A percentile compares a stretch with the other conserved stretches of the same genome.
These are phyloP conservation scores for Clitocybe nebularis DNA, from an alignment of 1,284 basidiomycete genomes.

Conservation along the genomic window DNA sequence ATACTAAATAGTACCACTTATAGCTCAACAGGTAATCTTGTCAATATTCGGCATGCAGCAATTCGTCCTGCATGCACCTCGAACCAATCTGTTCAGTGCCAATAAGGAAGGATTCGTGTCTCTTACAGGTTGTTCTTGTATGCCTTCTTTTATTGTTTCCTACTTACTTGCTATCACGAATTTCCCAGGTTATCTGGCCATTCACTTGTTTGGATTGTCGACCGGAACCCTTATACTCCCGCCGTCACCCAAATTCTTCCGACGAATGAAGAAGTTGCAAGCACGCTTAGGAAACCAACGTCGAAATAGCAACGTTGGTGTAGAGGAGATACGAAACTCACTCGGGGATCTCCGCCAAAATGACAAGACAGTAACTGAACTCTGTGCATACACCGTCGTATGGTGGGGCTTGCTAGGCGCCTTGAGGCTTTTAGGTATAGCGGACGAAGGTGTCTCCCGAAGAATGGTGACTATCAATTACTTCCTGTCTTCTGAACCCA, in stretches of 20 bases:
- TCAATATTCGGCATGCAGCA: slow-evolving; percentile 50
- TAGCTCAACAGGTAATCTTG: slow-evolving; percentile 72
- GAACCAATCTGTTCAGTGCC: slow-evolving; percentile 63
- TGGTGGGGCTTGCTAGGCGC: slow-evolving; percentile 72
- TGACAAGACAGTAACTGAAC: slow-evolving; percentile 70
- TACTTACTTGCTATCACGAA: slow-evolving; percentile 1
- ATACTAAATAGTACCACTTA: slow-evolving; percentile 2
- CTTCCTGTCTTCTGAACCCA: background rate
- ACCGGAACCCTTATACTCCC: slow-evolving; percentile 81
- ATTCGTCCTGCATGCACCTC: slow-evolving; percentile 63
- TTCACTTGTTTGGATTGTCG: slow-evolving; percentile 85
- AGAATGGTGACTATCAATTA: slow-evolving; percentile 55
- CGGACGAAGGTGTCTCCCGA: slow-evolving; percentile 62
- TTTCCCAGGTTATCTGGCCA: slow-evolving; percentile 81
- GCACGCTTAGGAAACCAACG: slow-evolving; percentile 13
- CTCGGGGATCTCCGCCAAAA: slow-evolving; percentile 43
- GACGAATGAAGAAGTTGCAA: slow-evolving; percentile 37
- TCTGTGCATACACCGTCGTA: slow-evolving; percentile 71
- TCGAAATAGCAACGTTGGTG: slow-evolving; percentile 15
- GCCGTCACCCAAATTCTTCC: slow-evolving; percentile 70
- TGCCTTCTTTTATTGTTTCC: background rate
- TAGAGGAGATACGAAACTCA: slow-evolving; percentile 14
- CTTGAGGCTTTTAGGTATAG: slow-evolving; percentile 31
- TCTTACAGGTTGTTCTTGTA: slow-evolving; percentile 52
- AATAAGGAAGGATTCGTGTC: slow-evolving; percentile 94